Conservation (phyloP, 306 rosid species). For the Pachyrhizus erosus region DNA sequence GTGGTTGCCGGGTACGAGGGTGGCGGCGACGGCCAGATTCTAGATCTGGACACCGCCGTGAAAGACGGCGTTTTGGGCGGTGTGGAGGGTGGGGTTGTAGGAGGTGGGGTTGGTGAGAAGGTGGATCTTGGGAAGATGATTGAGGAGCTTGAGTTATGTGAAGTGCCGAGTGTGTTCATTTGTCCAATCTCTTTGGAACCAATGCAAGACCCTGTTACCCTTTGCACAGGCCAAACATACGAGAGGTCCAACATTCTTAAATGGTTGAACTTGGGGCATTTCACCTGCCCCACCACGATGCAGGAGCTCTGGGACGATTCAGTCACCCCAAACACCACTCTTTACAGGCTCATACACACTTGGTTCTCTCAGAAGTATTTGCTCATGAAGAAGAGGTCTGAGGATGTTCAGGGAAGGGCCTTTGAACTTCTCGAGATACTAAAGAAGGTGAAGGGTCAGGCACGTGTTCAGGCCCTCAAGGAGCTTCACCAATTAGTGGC, state of each 20-base stretch:
- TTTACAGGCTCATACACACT: conserved; percentile 59
- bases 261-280: conserved; percentile 77
- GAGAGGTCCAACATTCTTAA: conserved; percentile 80
- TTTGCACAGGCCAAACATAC: conserved; percentile 83
- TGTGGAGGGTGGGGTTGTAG: conserved; percentile 57
- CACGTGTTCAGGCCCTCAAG: conserved; percentile 78
- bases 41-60: conserved; percentile 85
- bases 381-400: conserved; percentile 75
- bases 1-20: conserved; percentile 63
- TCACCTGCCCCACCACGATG: conserved; percentile 84
- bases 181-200: conserved; percentile 88
- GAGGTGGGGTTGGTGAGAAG: conserved; percentile 56
- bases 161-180: conserved; percentile 75
- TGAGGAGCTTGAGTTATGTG: conserved; percentile 70
- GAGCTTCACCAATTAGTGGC: conserved; percentile 69
- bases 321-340: conserved; percentile 72
- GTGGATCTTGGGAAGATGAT: conserved; percentile 83
- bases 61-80: conserved; percentile 77
- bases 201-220: conserved; percentile 90
- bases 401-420: conserved; percentile 79
- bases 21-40: conserved; percentile 74
- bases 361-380: conserved; percentile 82
- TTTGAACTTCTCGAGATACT: conserved; percentile 72
- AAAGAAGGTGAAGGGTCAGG: conserved; percentile 77
- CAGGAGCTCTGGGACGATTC: conserved; percentile 93